Conservation (phyloP, 495 filamentous ascomycete species). For the Cercophora sp. region DNA sequence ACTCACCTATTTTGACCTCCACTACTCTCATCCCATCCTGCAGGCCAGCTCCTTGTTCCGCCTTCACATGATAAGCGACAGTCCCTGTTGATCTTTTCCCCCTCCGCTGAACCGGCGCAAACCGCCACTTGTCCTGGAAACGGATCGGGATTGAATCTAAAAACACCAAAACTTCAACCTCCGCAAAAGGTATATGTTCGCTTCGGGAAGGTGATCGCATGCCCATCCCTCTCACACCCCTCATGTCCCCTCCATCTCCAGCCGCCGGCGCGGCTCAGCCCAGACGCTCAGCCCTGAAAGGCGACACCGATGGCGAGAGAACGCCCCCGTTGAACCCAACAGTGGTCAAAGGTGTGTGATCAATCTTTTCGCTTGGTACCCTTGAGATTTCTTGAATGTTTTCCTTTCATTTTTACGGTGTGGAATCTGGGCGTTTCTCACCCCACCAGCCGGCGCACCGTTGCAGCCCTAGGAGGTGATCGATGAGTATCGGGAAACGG, state of each 20-base stretch:
- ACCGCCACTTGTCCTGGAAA: no score
- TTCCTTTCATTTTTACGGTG: no score
- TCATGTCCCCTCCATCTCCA: constrained; percentile 26
- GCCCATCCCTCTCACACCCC: background rate
- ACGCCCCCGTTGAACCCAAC: constrained; percentile 31
- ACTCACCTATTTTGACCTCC: background rate
- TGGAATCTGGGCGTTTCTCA: background rate
- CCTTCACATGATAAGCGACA: background rate
- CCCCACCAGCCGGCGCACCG: background rate
- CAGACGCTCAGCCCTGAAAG: constrained; percentile 42
- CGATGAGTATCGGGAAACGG: background rate
- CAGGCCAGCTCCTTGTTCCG: no score
- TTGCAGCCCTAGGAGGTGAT: background rate
- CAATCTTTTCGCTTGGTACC: no score
- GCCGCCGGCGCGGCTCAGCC: constrained; percentile 22
- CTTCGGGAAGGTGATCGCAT: constrained; percentile 1
- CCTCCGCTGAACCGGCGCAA: background rate
- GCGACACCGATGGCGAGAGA: constrained; percentile 37
- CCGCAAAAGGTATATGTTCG: background rate
- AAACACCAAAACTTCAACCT: no score
- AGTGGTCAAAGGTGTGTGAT: constrained; percentile 42
- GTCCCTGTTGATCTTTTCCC: background rate
- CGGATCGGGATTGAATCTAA: no score
- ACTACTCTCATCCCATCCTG: no score
- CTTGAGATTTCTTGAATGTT: no score